These are phyloP conservation scores for Nigrospora oryzae DNA, from an alignment of 2,329 filamentous ascomycete species.

Conservation along the genomic window DNA sequence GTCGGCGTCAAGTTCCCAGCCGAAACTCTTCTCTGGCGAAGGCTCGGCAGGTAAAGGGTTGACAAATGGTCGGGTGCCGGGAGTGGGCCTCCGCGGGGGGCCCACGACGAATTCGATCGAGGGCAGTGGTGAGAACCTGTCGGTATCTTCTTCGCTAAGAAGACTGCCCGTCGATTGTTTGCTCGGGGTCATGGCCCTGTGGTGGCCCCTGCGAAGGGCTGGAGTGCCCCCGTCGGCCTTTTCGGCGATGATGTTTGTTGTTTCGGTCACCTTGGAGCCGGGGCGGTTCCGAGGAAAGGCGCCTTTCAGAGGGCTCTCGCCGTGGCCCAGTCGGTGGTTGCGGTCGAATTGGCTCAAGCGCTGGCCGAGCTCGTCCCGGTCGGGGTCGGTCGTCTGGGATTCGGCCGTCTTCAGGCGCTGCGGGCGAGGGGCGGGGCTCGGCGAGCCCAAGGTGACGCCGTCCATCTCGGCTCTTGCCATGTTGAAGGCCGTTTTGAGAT, in stretches of 20 bases:
- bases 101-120: not conserved
- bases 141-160: not conserved
- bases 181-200: not conserved
- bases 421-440: constrained; percentile 12
- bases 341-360: not conserved
- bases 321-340: not conserved
- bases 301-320: too few species aligned
- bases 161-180: not conserved
- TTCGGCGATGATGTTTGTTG: not conserved
- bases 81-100: not conserved
- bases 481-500: constrained; percentile 15
- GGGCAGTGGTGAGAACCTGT: constrained; percentile 1
- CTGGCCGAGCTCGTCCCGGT: not conserved
- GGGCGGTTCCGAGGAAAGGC: not conserved
- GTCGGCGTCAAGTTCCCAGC: constrained; percentile 48
- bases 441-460: constrained; percentile 17
- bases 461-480: constrained; percentile 18
- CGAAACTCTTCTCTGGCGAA: constrained; percentile 43
- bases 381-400: too few species aligned
- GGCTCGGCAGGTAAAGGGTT: not conserved
- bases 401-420: not conserved
- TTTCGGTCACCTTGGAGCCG: not conserved
- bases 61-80: too few species aligned
- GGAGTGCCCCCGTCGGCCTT: not conserved
- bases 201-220: too few species aligned